These are phyloP conservation scores for Trichothecium sympodiale DNA, from an alignment of 2,329 filamentous ascomycete species.

Conservation along the genomic window DNA sequence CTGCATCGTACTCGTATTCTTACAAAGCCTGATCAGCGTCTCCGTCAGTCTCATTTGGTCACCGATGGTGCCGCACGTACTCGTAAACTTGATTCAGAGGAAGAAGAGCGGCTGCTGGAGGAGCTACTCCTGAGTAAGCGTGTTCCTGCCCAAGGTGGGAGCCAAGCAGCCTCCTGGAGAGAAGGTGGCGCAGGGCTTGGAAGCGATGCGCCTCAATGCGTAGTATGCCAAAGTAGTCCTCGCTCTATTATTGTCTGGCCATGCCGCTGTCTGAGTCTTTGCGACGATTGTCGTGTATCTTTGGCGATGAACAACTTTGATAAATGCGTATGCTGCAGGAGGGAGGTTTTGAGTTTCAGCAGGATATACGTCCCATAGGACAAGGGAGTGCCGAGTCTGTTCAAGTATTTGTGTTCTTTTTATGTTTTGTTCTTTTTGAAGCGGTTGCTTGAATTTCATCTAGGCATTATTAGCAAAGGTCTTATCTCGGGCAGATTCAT, in stretches of 20 bases:
- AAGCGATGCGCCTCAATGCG: constrained; percentile 66
- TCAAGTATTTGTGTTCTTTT: neutral
- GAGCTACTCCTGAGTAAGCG: constrained; percentile 46
- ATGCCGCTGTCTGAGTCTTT: constrained; percentile 85
- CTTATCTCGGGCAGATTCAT: no score
- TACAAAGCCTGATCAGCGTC: constrained; percentile 16
- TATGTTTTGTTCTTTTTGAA: no score
- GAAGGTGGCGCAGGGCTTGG: constrained; percentile 65
- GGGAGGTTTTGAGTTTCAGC: constrained; percentile 81
- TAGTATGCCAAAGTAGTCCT: constrained; percentile 81
- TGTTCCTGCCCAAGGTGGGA: constrained; percentile 8
- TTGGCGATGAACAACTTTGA: constrained; percentile 96
- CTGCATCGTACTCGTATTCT: constrained; percentile 57
- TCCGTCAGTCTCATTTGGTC: neutral
- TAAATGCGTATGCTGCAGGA: constrained; percentile 87
- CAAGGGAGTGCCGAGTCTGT: no score
- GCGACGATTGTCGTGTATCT: constrained; percentile 88
- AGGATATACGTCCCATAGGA: constrained; percentile 78
- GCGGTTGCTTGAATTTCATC: no score
- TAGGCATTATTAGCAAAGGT: no score
- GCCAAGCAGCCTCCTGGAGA: constrained; percentile 42
- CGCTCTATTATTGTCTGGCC: constrained; percentile 92
- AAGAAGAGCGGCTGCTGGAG: constrained; percentile 50
- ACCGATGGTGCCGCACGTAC: constrained; percentile 8
- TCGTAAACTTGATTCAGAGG: constrained; percentile 39